Base-by-base conservation (phyloP, 2,329 filamentous ascomycete genomes). In the Thelonectria blattea region DNA sequence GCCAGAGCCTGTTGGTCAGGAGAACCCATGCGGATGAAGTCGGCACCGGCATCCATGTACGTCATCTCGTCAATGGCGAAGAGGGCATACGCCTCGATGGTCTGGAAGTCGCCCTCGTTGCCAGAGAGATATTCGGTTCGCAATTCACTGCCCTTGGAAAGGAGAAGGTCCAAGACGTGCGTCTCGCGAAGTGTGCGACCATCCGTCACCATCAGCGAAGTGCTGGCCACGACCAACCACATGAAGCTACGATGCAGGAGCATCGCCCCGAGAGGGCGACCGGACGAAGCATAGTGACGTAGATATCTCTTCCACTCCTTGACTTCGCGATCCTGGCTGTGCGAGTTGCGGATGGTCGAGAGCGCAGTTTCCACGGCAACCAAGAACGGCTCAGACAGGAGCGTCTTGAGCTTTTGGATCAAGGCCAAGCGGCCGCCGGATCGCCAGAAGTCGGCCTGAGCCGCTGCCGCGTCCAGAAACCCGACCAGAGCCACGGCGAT, bases 231-330 rank as follows among this genome's bases (percentile, higher is more conserved):
- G 12, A 97, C 82, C 32, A 98, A 85, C 75, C 88, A 89, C 83
- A 96, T 92, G 73, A 96, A 96, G 64, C 90, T 93, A 71, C 92
- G 88, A 74, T 97, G 93, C 20, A 99, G 78, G 6, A 98, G 83
- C 89, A 97, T 95, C 12, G 93, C 92, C 10, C 95, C 93, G 45
- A 99, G 79, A 0, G 96, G 94, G 18, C 92, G 86, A 10, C 91
- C 91, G 60, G 87, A 84, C 15, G 88, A 85, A 27, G 91, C 88
- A 77, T 98, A 99, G 62, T 93, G 91, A 46, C 90, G 91, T 58
- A 92, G 80, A 75, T 92, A 92, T 65, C 89, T 88, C 77, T 91
- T 96, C 95, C 95, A 99, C 66, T 97, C 91, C 70, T 88, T 90
- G 18, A 91, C 80, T 27, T 85, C 79, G 49, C 84, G 82, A 63